phyloP scores from a whole-genome alignment of 129 eudicot genomes.

The Flaveria linearis region DNA sequence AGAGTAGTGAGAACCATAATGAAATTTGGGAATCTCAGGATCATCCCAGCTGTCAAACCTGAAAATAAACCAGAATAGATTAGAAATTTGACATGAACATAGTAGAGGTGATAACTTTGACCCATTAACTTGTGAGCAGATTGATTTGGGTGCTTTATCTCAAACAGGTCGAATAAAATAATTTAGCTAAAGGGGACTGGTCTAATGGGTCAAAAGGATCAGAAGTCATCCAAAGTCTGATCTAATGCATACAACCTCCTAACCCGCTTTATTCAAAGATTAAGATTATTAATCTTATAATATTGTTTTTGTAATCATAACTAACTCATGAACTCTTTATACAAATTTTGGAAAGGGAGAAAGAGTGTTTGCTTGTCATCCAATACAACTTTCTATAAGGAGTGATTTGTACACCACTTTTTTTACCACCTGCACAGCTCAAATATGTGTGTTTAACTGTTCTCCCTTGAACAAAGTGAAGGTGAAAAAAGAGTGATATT shows the following conservation, averaged over 20 bases:
- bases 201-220: not conserved
- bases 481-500: not conserved
- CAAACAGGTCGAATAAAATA: constrained; percentile 3
- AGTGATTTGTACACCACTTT: constrained; percentile 1
- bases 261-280: not conserved
- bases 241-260: constrained; percentile 6
- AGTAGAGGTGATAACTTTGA: not conserved
- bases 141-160: not conserved
- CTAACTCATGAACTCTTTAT: not conserved
- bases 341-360: not conserved
- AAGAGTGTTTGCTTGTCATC: not conserved
- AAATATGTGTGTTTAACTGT: not conserved
- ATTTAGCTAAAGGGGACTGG: constrained; percentile 11
- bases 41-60: constrained; percentile 99
- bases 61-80: constrained; percentile 19
- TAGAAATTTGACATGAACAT: constrained; percentile 17
- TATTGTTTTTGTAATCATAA: constrained; percentile 2
- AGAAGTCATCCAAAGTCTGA: not conserved
- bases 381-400: not conserved
- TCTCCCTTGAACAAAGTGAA: not conserved
- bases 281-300: not conserved
- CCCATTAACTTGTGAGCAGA: not conserved
- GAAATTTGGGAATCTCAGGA: constrained; percentile 97
- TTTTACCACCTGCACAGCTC: not conserved
- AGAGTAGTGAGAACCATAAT: constrained; percentile 98